These are phyloP conservation scores for Clavispora fructus DNA, from an alignment of 805 yeast genomes.

Conservation along the genomic window DNA sequence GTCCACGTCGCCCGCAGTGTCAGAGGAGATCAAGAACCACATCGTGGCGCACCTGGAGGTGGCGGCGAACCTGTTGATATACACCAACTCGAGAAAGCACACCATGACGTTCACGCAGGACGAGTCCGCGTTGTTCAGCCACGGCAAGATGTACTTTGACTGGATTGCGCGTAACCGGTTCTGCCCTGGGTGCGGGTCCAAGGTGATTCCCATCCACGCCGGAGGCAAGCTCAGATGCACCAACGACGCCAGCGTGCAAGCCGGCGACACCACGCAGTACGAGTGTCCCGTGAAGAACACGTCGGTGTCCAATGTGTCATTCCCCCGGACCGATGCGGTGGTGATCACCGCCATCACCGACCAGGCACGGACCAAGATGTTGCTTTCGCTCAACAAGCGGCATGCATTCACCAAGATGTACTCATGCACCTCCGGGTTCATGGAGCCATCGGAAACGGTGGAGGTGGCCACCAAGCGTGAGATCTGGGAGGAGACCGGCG, in stretches of 20 bases:
- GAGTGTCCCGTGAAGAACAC: slow-evolving; percentile 35
- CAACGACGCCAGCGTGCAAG: slow-evolving; percentile 8
- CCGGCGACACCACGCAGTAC: slow-evolving; percentile 11
- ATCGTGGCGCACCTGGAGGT: slow-evolving; percentile 12
- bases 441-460: slow-evolving; percentile 91
- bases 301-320: slow-evolving; percentile 67
- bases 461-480: slow-evolving; percentile 87
- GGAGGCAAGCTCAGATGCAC: slow-evolving; percentile 42
- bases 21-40: slow-evolving; percentile 27
- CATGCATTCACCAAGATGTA: slow-evolving; percentile 54
- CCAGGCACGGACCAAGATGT: slow-evolving; percentile 50
- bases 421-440: slow-evolving; percentile 88
- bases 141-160: slow-evolving; percentile 78
- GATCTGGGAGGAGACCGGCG: slow-evolving; percentile 95
- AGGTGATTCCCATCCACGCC: slow-evolving; percentile 56
- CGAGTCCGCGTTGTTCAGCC: slow-evolving; percentile 70
- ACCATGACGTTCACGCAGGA: slow-evolving; percentile 26
- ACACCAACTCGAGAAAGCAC: slow-evolving; percentile 33
- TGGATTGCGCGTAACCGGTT: slow-evolving; percentile 71
- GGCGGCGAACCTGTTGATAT: slow-evolving; percentile 15
- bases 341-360: slow-evolving; percentile 77
- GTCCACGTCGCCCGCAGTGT: slow-evolving; percentile 38
- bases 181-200: slow-evolving; percentile 84
- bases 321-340: slow-evolving; percentile 91
- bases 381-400: slow-evolving; percentile 68